Base-by-base conservation (phyloP, 768 basidiomycete species). In the Gloeophyllum trabeum region DNA sequence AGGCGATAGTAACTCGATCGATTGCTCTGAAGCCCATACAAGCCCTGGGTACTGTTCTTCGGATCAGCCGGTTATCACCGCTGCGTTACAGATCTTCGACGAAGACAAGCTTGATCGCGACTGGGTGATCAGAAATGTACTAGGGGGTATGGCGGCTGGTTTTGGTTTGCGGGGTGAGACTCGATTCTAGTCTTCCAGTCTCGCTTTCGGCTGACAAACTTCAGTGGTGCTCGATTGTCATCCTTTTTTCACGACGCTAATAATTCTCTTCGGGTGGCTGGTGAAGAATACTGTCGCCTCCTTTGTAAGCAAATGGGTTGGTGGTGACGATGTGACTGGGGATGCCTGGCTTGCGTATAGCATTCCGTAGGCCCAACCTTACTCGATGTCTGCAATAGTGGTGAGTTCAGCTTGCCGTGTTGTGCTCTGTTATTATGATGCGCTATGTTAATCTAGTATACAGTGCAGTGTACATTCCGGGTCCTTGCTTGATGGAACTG, bases 141-240 rank as follows among this genome's bases (percentile, higher is more conserved):
- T 91, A 2, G 88, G 88, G 7, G 88, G 88, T 0, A 80, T 91
- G 76, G 81, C 86, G 7, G 81, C 87, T 24, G 88, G 88, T 1
- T 91, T 90, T 56, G 88, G 86, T 0, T 58, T 91, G 41, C 74
- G 87, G 53, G 83, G 87, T 88, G 51, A 34, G 65, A 54, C 0
- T 21, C 18, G 34, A 22, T 13, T 5, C 26, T 3, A 14, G 5
- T 23, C 20, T 22, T 7, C 7, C 4, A 35, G 16, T 24, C 14
- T 25, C 20, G 23, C n/a, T 39, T 37, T 25, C 35, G 45, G 42
- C n/a, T 43, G 5, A 32, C 20, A 13, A 14, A 24, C n/a, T 14
- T 20, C 39, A 88, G 87, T 91, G 5, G 84, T 87, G 25, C 61
- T 91, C 23, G 84, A 89, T 48, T 75, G 76, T 28, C 77, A 81